Conservation (phyloP, 202 grass and related monocot genomes). For the Bolboschoenoplectus hybrid region DNA sequence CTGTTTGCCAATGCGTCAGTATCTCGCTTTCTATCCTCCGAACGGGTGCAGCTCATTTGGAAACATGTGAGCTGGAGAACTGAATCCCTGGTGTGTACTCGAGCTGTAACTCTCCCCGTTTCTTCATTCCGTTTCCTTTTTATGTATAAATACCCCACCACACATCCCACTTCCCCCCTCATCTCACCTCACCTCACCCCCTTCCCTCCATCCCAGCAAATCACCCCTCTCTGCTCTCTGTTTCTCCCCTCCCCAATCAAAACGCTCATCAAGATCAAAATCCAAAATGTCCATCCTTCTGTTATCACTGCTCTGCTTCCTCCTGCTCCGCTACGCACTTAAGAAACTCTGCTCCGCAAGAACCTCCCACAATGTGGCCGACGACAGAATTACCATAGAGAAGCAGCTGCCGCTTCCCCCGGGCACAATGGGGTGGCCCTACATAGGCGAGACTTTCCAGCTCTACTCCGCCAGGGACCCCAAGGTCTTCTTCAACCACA, state of each 20-base stretch:
- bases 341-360: not conserved
- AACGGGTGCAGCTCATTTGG: conserved; percentile 13
- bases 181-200: conserved; percentile 30
- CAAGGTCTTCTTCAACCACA: conserved; percentile 82
- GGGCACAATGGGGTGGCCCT: conserved; percentile 91
- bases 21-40: conserved; percentile 2
- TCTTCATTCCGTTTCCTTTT: conserved; percentile 43
- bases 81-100: conserved; percentile 13
- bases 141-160: conserved; percentile 59
- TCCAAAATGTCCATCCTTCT: not conserved
- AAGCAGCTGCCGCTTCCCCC: conserved; percentile 64
- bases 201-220: not conserved
- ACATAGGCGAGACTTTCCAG: conserved; percentile 88
- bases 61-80: conserved; percentile 26
- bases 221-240: not conserved
- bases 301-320: conserved; percentile 47
- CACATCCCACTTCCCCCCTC: conserved; percentile 35
- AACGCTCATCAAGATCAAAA: not conserved
- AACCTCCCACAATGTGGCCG: not conserved
- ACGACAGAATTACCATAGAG: not conserved
- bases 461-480: conserved; percentile 91
- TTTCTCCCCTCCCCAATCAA: not conserved
- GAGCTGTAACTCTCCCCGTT: conserved; percentile 29
- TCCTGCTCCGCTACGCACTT: conserved; percentile 43
- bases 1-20: not conserved